Evolutionary conservation across 2,329 filamentous ascomycete genomes (phyloP).

Genomic region (Sporothrix curviconia): DNA sequence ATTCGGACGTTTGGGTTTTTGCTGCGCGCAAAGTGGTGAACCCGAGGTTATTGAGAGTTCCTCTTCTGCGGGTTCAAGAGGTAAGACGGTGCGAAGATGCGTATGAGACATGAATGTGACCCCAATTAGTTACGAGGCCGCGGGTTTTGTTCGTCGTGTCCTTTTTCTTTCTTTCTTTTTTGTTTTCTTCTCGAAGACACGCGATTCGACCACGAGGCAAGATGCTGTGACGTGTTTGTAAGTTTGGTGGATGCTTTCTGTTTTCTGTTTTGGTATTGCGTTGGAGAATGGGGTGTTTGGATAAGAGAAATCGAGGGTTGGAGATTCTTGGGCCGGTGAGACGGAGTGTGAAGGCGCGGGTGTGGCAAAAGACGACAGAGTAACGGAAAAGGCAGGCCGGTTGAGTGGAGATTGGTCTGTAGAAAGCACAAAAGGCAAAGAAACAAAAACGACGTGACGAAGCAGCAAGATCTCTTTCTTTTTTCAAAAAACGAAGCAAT

Average conservation of each 20-base stretch:
- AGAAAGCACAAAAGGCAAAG: background rate
- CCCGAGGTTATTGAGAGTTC: constrained; percentile 5
- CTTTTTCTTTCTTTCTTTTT: background rate
- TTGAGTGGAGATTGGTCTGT: constrained; percentile 20
- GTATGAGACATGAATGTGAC: constrained; percentile 17
- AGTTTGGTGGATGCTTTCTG: background rate
- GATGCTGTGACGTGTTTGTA: background rate
- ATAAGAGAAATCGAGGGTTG: background rate
- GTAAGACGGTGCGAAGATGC: background rate
- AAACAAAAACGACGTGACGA: background rate
- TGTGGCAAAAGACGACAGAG: background rate
- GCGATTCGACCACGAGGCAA: background rate
- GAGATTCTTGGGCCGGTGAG: background rate
- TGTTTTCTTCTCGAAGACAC: background rate
- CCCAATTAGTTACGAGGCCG: background rate
- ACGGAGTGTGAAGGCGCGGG: background rate
- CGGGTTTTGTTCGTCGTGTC: background rate
- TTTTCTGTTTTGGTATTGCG: background rate
- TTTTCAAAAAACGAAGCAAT: background rate
- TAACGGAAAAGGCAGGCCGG: constrained; percentile 2
- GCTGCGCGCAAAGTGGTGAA: background rate
- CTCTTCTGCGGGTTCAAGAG: constrained; percentile 17
- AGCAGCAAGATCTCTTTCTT: background rate
- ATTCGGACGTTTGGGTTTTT: background rate
- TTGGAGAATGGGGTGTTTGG: too few relatives aligned